Base-by-base conservation (phyloP, 2,329 filamentous ascomycete genomes). In the Cladosporium sp. region DNA sequence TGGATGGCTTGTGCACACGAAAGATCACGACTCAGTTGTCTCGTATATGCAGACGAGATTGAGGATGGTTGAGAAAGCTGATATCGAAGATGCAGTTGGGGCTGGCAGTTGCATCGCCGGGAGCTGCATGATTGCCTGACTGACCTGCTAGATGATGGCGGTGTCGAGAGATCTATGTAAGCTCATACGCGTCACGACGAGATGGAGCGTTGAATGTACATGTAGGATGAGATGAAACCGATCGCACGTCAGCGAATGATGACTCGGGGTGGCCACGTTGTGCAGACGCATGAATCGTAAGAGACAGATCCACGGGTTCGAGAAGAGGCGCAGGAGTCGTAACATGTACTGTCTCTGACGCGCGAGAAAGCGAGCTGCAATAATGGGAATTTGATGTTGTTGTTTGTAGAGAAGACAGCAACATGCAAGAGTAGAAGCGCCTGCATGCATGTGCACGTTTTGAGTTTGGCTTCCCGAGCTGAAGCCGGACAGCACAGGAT, bases 241-340 rank as follows among this genome's bases (percentile, higher is more conserved):
- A 28, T 58, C 56, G 56, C 26, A 28, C 56, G 56, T 43, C 36
- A 58, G 56, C 56, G n/a, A 39, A 43, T 58, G 34, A 39, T 21
- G 30, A 21, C 39, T 21, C 39, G 39, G n/a, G 39, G 32, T 28
- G 14, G 56, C 14, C 25, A 58, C 46, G 56, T 6, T 36, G 46
- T 58, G 56, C 36, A 57, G 32, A 46, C 13, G 56, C 34, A 58
- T 23, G 34, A 58, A 10, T 26, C 23, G 8, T 25, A 39, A 14
- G 25, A 16, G 16, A 26, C 34, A 26, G 34, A 10, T 21, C 36
- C 56, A 58, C 18, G 56, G 56, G 26, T 58, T 14, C 32, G 54
- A 32, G 14, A 57, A 7, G 3, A 57, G 18, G 30, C 11, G 54
- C 30, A 57, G 54, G 14, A 57, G 54, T 23, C 21, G 30, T 32